Base-by-base conservation (phyloP, 805 yeast genomes). In the Metschnikowia koreensis region DNA sequence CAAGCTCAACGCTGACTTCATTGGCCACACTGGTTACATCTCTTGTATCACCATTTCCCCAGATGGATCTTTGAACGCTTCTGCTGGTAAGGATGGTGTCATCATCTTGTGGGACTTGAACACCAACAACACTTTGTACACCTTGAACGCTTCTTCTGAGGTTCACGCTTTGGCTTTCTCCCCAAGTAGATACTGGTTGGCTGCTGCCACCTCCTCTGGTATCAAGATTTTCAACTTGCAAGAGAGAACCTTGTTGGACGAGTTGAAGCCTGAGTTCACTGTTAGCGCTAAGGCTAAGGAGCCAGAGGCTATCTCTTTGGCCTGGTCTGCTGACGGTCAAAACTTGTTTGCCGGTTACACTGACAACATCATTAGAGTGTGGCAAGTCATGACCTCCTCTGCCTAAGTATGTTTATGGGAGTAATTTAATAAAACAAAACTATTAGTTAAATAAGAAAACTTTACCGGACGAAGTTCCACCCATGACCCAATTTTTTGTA, bases 121-220 rank as follows among this genome's bases (percentile, higher is more conserved):
- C 83, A 77, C 83, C 69, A 84, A 87, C 82, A 76, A 79, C 71
- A 85, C 92, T 71, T 82, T 92, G 72, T 93, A 91, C 96, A 86
- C 97, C 71, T 84, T 94, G 77, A 81, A 83, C 70, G 93, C 97
- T 68, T 90, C 94, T 77, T 94, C 93, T 73, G 98, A 93, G 84
- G 91, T 94, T 68, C 89, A 89, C 79, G 96, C 97, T 75, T 84
- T 94, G 75, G 96, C 97, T 10, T 94, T 94, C 96, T 93, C 98
- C 77, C 99, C 99, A 81, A 89, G 89, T 96, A 92, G 99, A 87
- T 94, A 89, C 96, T 94, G 99, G 99, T 88, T 94, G 78, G 93
- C 96, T 76, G 99, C 98, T 81, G 98, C 99, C 73, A 94, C 99
- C 69, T 81, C 97, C 64, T 81, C 97, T 65, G 94, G 97, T 73